phyloP scores from a whole-genome alignment of 176 grass and related monocot species.

The Otatea glauca region DNA sequence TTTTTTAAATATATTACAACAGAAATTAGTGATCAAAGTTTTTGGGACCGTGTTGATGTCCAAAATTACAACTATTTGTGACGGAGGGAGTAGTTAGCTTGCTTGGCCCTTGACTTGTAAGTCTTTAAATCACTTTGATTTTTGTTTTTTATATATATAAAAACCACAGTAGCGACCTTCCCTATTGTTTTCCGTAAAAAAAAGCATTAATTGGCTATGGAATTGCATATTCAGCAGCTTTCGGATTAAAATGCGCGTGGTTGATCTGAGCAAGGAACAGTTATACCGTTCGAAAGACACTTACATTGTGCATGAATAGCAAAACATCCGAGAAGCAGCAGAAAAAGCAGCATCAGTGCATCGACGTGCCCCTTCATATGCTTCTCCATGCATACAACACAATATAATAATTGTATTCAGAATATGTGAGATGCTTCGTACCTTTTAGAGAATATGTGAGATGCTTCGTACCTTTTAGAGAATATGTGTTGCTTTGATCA shows the following conservation, averaged over 20 bases:
- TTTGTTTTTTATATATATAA: too few relatives aligned
- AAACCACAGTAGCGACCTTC: too few relatives aligned
- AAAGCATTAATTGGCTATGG: too few relatives aligned
- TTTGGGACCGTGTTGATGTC: too few relatives aligned
- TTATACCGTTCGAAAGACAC: background rate
- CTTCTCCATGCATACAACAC: background rate
- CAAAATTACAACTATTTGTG: too few relatives aligned
- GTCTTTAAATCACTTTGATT: too few relatives aligned
- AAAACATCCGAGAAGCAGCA: background rate
- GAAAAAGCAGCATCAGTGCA: background rate
- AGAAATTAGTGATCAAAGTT: too few relatives aligned
- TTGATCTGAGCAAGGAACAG: background rate
- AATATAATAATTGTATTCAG: background rate
- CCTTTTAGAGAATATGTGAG: background rate
- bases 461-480: background rate
- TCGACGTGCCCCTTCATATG: too few relatives aligned
- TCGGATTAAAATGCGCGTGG: background rate
- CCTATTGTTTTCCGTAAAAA: too few relatives aligned
- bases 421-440: background rate
- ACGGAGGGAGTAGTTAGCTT: too few relatives aligned
- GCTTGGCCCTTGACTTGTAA: too few relatives aligned
- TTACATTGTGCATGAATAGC: background rate
- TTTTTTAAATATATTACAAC: too few relatives aligned
- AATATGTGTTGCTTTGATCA: background rate
- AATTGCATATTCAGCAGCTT: background rate